Conservation (phyloP, 768 basidiomycete species). For the Podaxis rugospora region DNA sequence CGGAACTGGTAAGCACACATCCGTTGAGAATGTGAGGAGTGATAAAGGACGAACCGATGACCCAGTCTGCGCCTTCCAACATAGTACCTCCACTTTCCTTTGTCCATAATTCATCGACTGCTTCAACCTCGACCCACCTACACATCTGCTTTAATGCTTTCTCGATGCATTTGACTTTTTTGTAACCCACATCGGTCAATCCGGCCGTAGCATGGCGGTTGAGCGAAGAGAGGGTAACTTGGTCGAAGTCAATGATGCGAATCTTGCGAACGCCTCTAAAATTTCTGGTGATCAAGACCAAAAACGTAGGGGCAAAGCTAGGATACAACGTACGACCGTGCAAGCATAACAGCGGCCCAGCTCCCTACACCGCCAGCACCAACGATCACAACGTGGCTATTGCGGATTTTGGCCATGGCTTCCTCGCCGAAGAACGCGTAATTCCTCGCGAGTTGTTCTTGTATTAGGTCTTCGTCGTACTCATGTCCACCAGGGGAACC, state of each 20-base stretch:
- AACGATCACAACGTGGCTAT: slow-evolving; percentile 77
- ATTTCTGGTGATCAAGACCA: slow-evolving; percentile 1
- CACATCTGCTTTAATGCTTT: slow-evolving; percentile 66
- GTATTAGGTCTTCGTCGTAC: slow-evolving; percentile 79
- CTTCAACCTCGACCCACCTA: slow-evolving; percentile 85
- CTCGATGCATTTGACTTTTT: slow-evolving; percentile 82
- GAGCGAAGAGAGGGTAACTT: slow-evolving; percentile 90
- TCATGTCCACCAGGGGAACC: slow-evolving; percentile 11
- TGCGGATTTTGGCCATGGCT: slow-evolving; percentile 74
- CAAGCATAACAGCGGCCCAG: slow-evolving; percentile 93
- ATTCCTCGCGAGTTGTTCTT: slow-evolving; percentile 89
- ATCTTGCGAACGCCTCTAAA: slow-evolving; percentile 69
- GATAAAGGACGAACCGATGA: slow-evolving; percentile 57
- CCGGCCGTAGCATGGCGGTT: slow-evolving; percentile 92
- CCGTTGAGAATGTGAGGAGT: neutral
- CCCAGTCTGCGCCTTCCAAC: slow-evolving; percentile 89
- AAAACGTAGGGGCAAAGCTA: neutral
- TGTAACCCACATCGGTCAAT: slow-evolving; percentile 86
- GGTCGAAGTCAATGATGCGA: slow-evolving; percentile 91
- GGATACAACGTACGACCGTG: slow-evolving; percentile 64
- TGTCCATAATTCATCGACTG: slow-evolving; percentile 80
- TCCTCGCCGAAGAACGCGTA: slow-evolving; percentile 94
- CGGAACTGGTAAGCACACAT: neutral
- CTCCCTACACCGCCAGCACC: slow-evolving; percentile 97
- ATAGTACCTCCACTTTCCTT: slow-evolving; percentile 73